A percentile compares a stretch with the other conserved stretches of the same genome.
phyloP scores from a whole-genome alignment of 768 basidiomycete genomes.

The Inosperma sp. region DNA sequence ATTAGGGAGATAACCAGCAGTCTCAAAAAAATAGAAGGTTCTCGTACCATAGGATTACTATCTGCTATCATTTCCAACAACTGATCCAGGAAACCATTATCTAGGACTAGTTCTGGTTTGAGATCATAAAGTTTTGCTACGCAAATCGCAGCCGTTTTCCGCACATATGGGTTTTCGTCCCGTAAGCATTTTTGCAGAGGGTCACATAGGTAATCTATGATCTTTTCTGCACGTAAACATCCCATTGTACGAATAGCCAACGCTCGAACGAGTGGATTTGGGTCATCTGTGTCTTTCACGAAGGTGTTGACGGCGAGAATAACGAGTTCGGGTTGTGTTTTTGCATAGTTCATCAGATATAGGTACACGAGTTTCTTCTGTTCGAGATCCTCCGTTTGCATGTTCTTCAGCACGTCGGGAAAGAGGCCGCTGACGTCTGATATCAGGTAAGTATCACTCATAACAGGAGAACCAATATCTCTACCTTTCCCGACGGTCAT shows the following conservation, averaged over 20 bases:
- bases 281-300: slow-evolving; percentile 94
- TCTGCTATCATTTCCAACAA: slow-evolving; percentile 92
- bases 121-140: slow-evolving; percentile 98
- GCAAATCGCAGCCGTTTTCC: slow-evolving; percentile 95
- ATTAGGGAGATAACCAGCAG: slow-evolving; percentile 7
- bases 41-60: slow-evolving; percentile 88
- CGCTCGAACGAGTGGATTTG: slow-evolving; percentile 94
- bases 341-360: slow-evolving; percentile 99
- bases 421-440: slow-evolving; percentile 90
- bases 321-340: slow-evolving; percentile 97
- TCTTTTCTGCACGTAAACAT: slow-evolving; percentile 94
- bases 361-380: slow-evolving; percentile 99
- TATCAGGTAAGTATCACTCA: slow-evolving; percentile 1
- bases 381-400: slow-evolving; percentile 99
- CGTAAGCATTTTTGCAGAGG: slow-evolving; percentile 87
- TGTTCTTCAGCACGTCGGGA: slow-evolving; percentile 98
- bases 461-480: slow-evolving; percentile 14
- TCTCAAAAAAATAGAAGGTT: not conserved
- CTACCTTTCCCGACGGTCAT: slow-evolving; percentile 99
- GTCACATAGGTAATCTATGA: slow-evolving; percentile 97
- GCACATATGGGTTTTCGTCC: slow-evolving; percentile 97
- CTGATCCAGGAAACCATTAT: slow-evolving; percentile 89
- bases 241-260: slow-evolving; percentile 98
- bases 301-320: slow-evolving; percentile 99
- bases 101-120: slow-evolving; percentile 90